Evolutionary conservation across 768 basidiomycete genomes (phyloP).

Genomic region (Boletus barrowsii): DNA sequence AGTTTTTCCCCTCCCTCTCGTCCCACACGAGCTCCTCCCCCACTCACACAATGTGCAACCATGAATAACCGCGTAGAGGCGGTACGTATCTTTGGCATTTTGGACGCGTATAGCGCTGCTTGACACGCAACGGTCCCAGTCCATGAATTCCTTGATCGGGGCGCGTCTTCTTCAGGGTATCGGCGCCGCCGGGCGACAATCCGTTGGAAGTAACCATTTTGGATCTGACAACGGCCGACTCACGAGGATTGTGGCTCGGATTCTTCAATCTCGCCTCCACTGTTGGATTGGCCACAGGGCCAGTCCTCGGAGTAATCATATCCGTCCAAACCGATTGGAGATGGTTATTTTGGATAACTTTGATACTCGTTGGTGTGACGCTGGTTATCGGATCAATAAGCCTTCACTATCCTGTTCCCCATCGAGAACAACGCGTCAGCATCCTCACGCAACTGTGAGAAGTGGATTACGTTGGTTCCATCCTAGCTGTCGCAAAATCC

Average conservation of each 20-base stretch:
- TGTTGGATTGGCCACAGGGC: conserved; percentile 44
- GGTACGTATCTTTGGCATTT: conserved; percentile 14
- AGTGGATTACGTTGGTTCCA: conserved; percentile 32
- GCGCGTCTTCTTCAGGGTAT: conserved; percentile 37
- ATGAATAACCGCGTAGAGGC: conserved; percentile 27
- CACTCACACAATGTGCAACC: conserved; percentile 28
- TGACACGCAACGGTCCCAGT: conserved; percentile 19
- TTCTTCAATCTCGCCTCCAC: conserved; percentile 38
- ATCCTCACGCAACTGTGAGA: conserved; percentile 32
- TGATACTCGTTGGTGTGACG: conserved; percentile 33
- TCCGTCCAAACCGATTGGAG: conserved; percentile 43
- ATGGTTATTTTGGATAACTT: conserved; percentile 46
- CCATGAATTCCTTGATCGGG: conserved; percentile 33
- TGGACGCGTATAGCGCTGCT: background rate
- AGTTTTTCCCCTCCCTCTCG: background rate
- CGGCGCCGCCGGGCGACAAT: conserved; percentile 36
- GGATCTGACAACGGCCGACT: conserved; percentile 36
- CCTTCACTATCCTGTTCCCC: conserved; percentile 33
- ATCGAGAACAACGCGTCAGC: conserved; percentile 30
- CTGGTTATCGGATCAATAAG: conserved; percentile 25
- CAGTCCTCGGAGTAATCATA: conserved; percentile 45
- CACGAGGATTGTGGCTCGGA: conserved; percentile 35
- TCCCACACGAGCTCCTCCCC: conserved; percentile 28
- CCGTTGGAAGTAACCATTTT: conserved; percentile 35
- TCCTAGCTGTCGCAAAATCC: conserved; percentile 33